Conservation (phyloP, 192 early-diverging fungal species). For the Martensiomyces pterosporus region DNA sequence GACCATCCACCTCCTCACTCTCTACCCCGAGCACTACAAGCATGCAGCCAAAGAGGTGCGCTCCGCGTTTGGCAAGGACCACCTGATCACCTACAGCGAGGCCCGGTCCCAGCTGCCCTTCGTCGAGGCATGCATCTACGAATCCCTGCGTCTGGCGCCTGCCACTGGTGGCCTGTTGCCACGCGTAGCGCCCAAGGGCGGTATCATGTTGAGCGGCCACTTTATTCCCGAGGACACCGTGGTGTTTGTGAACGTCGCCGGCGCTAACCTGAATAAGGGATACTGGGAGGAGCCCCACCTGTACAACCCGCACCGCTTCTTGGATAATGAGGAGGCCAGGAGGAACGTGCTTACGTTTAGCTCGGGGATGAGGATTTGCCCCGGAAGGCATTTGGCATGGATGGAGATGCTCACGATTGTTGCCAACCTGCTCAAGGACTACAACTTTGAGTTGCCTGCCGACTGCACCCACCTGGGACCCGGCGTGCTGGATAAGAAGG, state of each 20-base stretch:
- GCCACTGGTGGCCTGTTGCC: conserved; percentile 25
- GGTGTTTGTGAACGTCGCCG: not conserved
- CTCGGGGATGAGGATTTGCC: conserved; percentile 25
- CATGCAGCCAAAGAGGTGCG: conserved; percentile 11
- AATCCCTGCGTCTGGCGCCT: conserved; percentile 24
- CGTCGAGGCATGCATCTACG: conserved; percentile 32
- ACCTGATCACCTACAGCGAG: conserved; percentile 2
- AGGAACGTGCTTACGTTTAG: conserved; percentile 38
- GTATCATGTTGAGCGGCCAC: conserved; percentile 12
- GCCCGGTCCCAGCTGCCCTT: conserved; percentile 6
- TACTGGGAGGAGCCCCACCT: conserved; percentile 16
- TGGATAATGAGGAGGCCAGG: conserved; percentile 2
- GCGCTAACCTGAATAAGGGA: not conserved
- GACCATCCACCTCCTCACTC: conserved; percentile 9
- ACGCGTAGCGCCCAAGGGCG: not conserved
- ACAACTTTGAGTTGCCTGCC: not conserved
- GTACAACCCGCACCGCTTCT: conserved; percentile 18
- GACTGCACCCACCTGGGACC: conserved; percentile 2
- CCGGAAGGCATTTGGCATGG: conserved; percentile 34
- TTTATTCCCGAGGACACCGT: conserved; percentile 16
- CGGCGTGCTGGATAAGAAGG: not conserved
- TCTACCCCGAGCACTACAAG: not conserved
- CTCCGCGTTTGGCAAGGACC: not conserved
- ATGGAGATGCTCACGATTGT: conserved; percentile 26
- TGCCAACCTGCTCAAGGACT: conserved; percentile 25